Evolutionary conservation across 495 filamentous ascomycete genomes (phyloP), one percentile per base, ranked within the genome.

Genomic region (Bathelium albidoporum): DNA sequence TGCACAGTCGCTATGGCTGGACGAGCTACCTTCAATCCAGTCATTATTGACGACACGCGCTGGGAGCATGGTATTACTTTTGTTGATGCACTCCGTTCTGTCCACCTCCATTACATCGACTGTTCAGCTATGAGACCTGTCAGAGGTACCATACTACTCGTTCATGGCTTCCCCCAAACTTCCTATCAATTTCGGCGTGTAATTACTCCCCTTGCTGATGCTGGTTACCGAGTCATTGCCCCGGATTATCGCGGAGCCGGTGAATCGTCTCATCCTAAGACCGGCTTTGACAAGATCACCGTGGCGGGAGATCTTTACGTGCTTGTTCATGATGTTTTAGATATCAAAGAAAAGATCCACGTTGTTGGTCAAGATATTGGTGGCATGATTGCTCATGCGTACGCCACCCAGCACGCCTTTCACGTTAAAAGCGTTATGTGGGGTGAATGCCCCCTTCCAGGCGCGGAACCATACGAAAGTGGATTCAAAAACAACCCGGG

Each of bases 221-320:
- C 75, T 31, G 76, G 74, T 49, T 80, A 79, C 63, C 72, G 69
- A 18, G 69, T 77, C 58, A 62, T 80, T 14, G 76, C 68, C 10
- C 76, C 75, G 1, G 78, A 80, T 69, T 78, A 78, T 55, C 78
- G 79, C 18, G 78, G 78, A 24, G 77, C 76, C 7, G 77, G 78
- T 10, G 72, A 68, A 32, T 75, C 73, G 9, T 75, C 76, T 36
- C 74, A 76, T 26, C 75, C 77, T 1, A 41, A 59, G 9, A 58
- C 43, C 10, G 77, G 74, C 45, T 80, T 72, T 59, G 72, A 70
- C 62, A 80, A 76, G 63, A 61, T 62, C 9, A 69, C 65, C 22
- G 72, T 78, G 64, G 76, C 75, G 3, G 61, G 63, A 1, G 76
- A 77, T 58, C 36, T 78, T 2, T 62, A 70, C 59, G 63, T 41